phyloP scores from a whole-genome alignment of 2,329 filamentous ascomycete species.

The Apiospora malaysiana region DNA sequence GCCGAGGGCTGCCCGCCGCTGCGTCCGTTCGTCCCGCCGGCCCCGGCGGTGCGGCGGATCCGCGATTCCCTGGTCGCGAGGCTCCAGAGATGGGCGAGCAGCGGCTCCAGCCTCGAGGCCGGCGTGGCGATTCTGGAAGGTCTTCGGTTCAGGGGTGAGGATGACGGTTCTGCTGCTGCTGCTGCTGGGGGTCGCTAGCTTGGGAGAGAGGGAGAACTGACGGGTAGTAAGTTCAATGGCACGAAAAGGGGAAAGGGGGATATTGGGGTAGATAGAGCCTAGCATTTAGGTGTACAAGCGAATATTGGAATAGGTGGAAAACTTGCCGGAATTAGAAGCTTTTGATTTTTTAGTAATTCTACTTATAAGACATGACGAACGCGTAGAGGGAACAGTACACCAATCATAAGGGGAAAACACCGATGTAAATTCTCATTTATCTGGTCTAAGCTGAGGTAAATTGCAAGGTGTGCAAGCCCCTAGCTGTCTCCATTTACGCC shows the following conservation, averaged over 20 bases:
- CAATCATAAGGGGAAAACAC: background rate
- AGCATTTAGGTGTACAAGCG: too few relatives aligned
- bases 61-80: constrained; percentile 3
- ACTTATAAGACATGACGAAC: background rate
- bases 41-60: background rate
- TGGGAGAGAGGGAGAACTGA: background rate
- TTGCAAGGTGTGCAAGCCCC: background rate
- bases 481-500: background rate
- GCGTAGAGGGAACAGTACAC: background rate
- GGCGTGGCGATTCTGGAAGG: constrained; percentile 24
- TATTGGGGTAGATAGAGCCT: too few relatives aligned
- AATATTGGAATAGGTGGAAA: too few relatives aligned
- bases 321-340: too few relatives aligned
- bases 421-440: background rate
- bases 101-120: constrained; percentile 24
- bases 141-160: constrained; percentile 15
- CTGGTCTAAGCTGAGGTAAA: background rate
- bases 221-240: too few relatives aligned
- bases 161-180: background rate
- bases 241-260: background rate
- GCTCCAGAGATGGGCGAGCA: constrained; percentile 20
- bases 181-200: background rate
- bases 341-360: too few relatives aligned
- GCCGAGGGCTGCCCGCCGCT: constrained; percentile 29
- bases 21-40: constrained; percentile 22